These are phyloP conservation scores for Citrus trifoliata DNA, from an alignment of 345 rosid genomes.

Conservation along the genomic window DNA sequence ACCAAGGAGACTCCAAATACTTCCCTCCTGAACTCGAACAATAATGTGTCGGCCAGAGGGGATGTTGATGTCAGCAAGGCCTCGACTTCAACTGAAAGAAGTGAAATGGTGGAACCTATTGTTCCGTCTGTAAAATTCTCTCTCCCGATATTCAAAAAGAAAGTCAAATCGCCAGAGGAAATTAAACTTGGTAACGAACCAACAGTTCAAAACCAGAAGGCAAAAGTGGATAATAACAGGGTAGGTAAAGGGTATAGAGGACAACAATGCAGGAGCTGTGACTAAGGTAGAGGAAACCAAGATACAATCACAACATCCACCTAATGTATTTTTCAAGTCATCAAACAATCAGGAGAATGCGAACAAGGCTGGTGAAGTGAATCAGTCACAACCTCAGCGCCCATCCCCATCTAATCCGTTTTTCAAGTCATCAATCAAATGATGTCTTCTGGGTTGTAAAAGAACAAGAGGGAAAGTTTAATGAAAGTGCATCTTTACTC, in stretches of 20 bases:
- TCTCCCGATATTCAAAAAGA: slow-evolving; percentile 46
- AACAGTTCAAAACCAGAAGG: slow-evolving; percentile 20
- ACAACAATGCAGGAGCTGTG: not conserved
- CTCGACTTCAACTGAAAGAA: slow-evolving; percentile 25
- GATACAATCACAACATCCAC: slow-evolving; percentile 13
- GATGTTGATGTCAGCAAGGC: slow-evolving; percentile 26
- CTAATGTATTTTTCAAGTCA: slow-evolving; percentile 27
- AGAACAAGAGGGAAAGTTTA: not conserved
- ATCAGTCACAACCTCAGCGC: slow-evolving; percentile 22
- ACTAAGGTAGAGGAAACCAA: slow-evolving; percentile 6
- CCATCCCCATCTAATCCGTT: slow-evolving; percentile 54
- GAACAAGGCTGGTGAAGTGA: slow-evolving; percentile 20
- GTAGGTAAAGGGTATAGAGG: slow-evolving; percentile 18
- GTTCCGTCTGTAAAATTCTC: slow-evolving; percentile 33
- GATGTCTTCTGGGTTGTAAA: slow-evolving; percentile 2
- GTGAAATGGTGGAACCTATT: slow-evolving; percentile 30
- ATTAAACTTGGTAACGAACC: slow-evolving; percentile 32
- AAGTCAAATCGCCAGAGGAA: slow-evolving; percentile 33
- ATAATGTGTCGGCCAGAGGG: slow-evolving; percentile 7
- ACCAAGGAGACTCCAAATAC: slow-evolving; percentile 25
- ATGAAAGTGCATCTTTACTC: not conserved
- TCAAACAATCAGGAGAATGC: slow-evolving; percentile 24
- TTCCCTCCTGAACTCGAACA: slow-evolving; percentile 12
- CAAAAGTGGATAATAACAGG: slow-evolving; percentile 14
- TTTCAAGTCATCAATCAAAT: slow-evolving; percentile 41